These are phyloP conservation scores for Groenewaldozyma auringiensis DNA, from an alignment of 1,139 yeast species.

Conservation along the genomic window DNA sequence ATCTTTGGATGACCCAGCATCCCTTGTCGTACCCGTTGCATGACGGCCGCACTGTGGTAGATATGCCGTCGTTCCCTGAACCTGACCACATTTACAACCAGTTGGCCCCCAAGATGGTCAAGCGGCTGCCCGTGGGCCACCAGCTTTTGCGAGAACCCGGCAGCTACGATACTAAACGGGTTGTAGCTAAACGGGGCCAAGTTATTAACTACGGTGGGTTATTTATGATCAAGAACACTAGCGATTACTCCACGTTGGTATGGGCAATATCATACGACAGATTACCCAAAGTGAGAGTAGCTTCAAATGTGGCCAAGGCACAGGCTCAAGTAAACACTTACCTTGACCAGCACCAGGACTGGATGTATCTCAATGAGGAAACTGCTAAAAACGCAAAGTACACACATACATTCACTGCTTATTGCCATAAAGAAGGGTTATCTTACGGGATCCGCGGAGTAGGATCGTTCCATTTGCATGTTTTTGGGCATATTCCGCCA, in stretches of 20 bases:
- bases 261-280: conserved; percentile 18
- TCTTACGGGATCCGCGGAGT: conserved; percentile 63
- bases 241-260: conserved; percentile 11
- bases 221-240: conserved; percentile 15
- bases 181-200: conserved; percentile 19
- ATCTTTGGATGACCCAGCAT: conserved; percentile 18
- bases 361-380: conserved; percentile 8
- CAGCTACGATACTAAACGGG: conserved; percentile 16
- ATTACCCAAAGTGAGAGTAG: conserved; percentile 9
- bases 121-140: conserved; percentile 19
- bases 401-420: conserved; percentile 29
- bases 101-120: conserved; percentile 14
- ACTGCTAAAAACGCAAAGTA: conserved; percentile 26
- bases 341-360: conserved; percentile 3
- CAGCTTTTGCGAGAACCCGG: conserved; percentile 16
- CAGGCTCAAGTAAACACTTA: conserved; percentile 1
- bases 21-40: conserved; percentile 16
- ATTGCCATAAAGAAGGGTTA: conserved; percentile 43
- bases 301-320: conserved; percentile 24
- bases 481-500: conserved; percentile 48
- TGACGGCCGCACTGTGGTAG: conserved; percentile 16
- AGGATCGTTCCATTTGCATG: conserved; percentile 58
- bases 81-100: conserved; percentile 10
- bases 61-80: conserved; percentile 22
- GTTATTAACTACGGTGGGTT: conserved; percentile 26